Evolutionary conservation across 306 rosid genomes (phyloP).

Genomic region (Vigna mungo): DNA sequence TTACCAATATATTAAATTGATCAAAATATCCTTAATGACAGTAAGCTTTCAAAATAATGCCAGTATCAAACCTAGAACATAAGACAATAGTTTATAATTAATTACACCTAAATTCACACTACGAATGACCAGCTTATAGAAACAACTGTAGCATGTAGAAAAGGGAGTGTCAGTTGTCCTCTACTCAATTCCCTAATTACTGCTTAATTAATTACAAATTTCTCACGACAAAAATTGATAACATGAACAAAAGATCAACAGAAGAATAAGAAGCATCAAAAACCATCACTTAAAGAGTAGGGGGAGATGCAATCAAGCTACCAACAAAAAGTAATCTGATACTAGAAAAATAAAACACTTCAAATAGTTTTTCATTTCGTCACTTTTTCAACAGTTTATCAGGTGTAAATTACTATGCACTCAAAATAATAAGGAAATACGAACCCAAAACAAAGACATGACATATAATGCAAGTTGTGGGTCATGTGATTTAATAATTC

Average conservation of each 20-base stretch:
- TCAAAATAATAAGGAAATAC: neutral
- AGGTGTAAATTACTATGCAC: neutral
- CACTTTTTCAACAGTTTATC: neutral
- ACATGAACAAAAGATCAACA: neutral
- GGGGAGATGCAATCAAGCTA: neutral
- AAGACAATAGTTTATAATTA: neutral
- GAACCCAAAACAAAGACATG: neutral
- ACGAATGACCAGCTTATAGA: neutral
- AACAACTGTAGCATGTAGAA: neutral
- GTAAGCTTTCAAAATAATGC: too few species aligned
- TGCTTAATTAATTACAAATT: neutral
- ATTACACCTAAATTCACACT: slow-evolving; percentile 1
- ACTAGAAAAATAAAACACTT: neutral
- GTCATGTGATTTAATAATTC: neutral
- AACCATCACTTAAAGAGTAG: neutral
- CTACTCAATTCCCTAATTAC: neutral
- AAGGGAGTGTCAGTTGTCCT: neutral
- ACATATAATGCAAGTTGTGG: neutral
- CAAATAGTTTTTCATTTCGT: neutral
- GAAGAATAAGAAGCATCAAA: slow-evolving; percentile 12
- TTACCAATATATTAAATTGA: neutral
- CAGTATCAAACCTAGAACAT: too few species aligned
- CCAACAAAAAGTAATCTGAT: slow-evolving; percentile 7
- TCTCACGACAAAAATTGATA: neutral
- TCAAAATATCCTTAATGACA: neutral